Base-by-base conservation (phyloP, 805 yeast genomes). In the Saturnispora halmiae region DNA sequence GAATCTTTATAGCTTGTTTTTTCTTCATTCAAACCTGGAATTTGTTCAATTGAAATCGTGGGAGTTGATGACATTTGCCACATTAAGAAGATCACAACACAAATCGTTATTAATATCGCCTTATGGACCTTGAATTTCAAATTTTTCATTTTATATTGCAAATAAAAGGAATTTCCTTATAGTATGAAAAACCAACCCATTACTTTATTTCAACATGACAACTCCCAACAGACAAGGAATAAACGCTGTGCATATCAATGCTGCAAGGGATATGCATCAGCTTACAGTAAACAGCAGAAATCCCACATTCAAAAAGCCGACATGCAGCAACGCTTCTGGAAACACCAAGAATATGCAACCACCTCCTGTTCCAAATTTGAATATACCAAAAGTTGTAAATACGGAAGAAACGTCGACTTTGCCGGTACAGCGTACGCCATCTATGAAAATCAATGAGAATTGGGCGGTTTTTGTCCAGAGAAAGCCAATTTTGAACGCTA, bases 401-500 rank as follows among this genome's bases (percentile, higher is more conserved):
- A 27, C 29, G 6, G 26, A 38, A 4, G 31, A 38, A 10, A 42
- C 27, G 18, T 76, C 90, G 1, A 63, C 75, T 6, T 62, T 69
- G 42, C 94, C 92, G 0, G 50, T 77, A 10, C 65, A 64, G 30
- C 85, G 82, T 51, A 60, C 67, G 19, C 92, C 92, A 0, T 74
- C 83, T n/a, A 81, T 82, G 7, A 60, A 77, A 2, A 68, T 82
- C 3, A 70, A 72, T 38, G 75, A 77, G 41, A 22, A 36, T 16
- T 90, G 96, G 96, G 73, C 76, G 41, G 72, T 92, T 7, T 72
- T 68, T 49, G 78, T 95, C 0, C 63, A 67, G 24, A 77, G 86
- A 56, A 73, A 73, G 38, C 94, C 97, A 1, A 90, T 90, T 34
- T 63, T 86, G 45, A 80, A 73, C 48, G 69, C 87, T 2, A 66